Evolutionary conservation across 352 stramenopile species (phyloP), one percentile per base, ranked within the genome.

Genomic region (Globisporangium spiculum): DNA sequence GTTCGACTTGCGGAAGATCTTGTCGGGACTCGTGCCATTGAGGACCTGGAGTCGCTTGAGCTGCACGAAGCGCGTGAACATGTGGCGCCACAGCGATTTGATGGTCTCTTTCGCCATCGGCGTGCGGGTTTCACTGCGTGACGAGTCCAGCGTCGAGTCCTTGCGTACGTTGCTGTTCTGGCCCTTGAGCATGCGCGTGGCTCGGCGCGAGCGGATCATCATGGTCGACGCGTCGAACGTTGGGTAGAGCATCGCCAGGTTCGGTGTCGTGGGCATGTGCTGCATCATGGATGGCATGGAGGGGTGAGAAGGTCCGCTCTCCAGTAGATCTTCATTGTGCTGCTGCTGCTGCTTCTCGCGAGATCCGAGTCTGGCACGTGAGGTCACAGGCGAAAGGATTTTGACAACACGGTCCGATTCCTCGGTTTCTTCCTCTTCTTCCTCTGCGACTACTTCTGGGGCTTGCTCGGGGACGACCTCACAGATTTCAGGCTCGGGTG

Each of bases 1-100:
- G 63, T 89, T 84, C 36, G 89, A 70, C 52, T 78, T 81, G 12
- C 78, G 80, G 66, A 90, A 90, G 0, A 91, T 65, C 63, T 75
- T 76, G 32, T 91, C 82, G 14, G 78, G 68, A 30, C 74, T 87
- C 10, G 78, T 62, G 27, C 80, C 82, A 24, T 82, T 83, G 53
- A 91, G 72, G 38, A 79, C 74, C 32, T 88, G 79, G 24, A 92
- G 65, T 1, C 84, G 80, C 57, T 78, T 68, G 56, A 92, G 50
- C 52, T 88, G 81, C 24, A 92, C 68, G 32, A 90, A 77, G 24
- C 79, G 84, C 18, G 53, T 53, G 22, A 92, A 83, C 34, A 90
- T 74, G 7, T 72, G 73, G 1, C 71, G 63, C 84, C 84, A 92
- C 18, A 85, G 59, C 34, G 53, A 68, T 65, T 69, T 70, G 60